Conservation (phyloP, 257 asterid species). For the Solanum paucissectum region DNA sequence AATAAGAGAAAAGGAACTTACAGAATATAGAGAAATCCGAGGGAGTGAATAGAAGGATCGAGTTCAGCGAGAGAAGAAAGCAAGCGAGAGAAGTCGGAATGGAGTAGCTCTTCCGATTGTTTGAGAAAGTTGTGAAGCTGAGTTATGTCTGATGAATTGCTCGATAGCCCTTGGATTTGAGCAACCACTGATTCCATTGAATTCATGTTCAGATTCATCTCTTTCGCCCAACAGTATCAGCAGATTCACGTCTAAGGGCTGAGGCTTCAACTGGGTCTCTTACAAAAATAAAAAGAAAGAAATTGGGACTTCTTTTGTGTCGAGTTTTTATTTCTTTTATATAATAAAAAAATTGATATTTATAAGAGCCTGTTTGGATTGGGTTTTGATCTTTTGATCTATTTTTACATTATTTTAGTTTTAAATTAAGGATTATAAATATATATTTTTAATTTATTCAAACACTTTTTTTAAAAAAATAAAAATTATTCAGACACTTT, state of each 20-base stretch:
- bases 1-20: slow-evolving; percentile 6
- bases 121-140: slow-evolving; percentile 60
- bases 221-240: neutral
- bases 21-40: slow-evolving; percentile 75
- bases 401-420: no score
- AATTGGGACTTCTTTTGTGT: neutral
- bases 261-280: no score
- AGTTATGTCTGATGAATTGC: slow-evolving; percentile 34
- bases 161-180: slow-evolving; percentile 72
- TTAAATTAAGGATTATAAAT: no score
- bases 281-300: no score
- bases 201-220: slow-evolving; percentile 60
- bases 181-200: slow-evolving; percentile 63
- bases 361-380: no score
- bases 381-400: no score
- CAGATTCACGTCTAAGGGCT: neutral
- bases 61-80: slow-evolving; percentile 55
- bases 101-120: slow-evolving; percentile 64
- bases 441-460: no score
- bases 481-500: no score
- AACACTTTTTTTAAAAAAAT: no score
- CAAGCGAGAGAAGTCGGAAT: slow-evolving; percentile 43
- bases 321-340: neutral
- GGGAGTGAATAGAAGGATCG: slow-evolving; percentile 64
- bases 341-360: no score